Conservation (phyloP, 495 filamentous ascomycete species). For the Aspergillus funiculosus region DNA sequence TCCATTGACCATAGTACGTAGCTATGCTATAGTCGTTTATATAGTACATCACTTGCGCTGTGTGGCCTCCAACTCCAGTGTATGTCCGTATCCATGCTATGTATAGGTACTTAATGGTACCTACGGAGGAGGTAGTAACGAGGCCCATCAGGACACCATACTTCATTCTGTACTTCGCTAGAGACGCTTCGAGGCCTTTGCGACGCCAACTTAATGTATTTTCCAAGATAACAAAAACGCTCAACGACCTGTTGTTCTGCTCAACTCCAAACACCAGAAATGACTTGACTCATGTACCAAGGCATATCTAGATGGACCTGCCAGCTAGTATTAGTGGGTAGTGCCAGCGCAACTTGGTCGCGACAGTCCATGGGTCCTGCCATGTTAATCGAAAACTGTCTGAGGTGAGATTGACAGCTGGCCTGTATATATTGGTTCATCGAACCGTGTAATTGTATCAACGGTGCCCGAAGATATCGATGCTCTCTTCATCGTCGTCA, state of each 20-base stretch:
- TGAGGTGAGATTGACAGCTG: background rate
- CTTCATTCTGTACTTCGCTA: too few species aligned
- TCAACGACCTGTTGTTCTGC: background rate
- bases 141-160: too few species aligned
- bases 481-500: conserved; percentile 54
- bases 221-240: background rate
- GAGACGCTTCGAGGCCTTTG: too few species aligned
- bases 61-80: too few species aligned
- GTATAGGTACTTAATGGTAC: too few species aligned
- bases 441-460: conserved; percentile 22
- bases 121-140: too few species aligned
- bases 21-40: too few species aligned
- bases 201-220: conserved; percentile 6
- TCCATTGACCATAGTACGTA: too few species aligned
- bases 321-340: conserved; percentile 12
- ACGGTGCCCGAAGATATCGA: conserved; percentile 69
- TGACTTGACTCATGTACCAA: background rate
- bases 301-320: conserved; percentile 13
- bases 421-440: background rate
- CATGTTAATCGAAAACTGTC: background rate
- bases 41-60: too few species aligned
- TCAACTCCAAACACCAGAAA: conserved; percentile 11
- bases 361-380: conserved; percentile 7
- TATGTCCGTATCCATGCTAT: too few species aligned
- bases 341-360: conserved; percentile 2